Conservation (phyloP, 169 alveolate genomes). For the Theileria luwenshuni region DNA sequence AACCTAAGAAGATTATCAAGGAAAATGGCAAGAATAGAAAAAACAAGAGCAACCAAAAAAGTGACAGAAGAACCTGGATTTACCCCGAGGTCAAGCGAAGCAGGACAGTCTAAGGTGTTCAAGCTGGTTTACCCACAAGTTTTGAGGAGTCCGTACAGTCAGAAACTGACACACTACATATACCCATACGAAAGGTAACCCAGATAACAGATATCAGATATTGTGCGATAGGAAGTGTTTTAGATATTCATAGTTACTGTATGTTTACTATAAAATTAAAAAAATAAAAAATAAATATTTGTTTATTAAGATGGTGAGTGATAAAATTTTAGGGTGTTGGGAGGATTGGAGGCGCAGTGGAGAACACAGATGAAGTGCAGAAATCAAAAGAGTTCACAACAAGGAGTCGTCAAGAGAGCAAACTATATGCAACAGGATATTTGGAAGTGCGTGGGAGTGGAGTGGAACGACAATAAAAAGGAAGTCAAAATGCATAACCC, state of each 20-base stretch:
- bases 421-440: slow-evolving; percentile 2
- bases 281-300: too few species aligned
- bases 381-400: neutral
- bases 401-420: slow-evolving; percentile 12
- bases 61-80: slow-evolving; percentile 17
- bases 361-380: slow-evolving; percentile 8
- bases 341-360: neutral
- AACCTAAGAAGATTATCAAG: slow-evolving; percentile 14
- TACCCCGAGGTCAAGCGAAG: slow-evolving; percentile 2
- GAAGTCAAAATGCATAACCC: slow-evolving; percentile 12
- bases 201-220: too few species aligned
- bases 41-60: slow-evolving; percentile 7
- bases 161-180: neutral
- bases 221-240: neutral
- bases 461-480: slow-evolving; percentile 27
- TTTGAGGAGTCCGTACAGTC: neutral
- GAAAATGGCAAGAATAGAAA: slow-evolving; percentile 5
- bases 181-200: slow-evolving; percentile 7
- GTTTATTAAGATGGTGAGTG: too few species aligned
- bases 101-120: slow-evolving; percentile 1
- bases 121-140: neutral
- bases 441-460: slow-evolving; percentile 23
- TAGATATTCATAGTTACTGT: too few species aligned
- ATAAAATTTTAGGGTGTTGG: slow-evolving; percentile 9
- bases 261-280: too few species aligned